These are phyloP conservation scores for Zopfochytrium polystomum DNA, from an alignment of 371 early-diverging fungal genomes.

Conservation along the genomic window DNA sequence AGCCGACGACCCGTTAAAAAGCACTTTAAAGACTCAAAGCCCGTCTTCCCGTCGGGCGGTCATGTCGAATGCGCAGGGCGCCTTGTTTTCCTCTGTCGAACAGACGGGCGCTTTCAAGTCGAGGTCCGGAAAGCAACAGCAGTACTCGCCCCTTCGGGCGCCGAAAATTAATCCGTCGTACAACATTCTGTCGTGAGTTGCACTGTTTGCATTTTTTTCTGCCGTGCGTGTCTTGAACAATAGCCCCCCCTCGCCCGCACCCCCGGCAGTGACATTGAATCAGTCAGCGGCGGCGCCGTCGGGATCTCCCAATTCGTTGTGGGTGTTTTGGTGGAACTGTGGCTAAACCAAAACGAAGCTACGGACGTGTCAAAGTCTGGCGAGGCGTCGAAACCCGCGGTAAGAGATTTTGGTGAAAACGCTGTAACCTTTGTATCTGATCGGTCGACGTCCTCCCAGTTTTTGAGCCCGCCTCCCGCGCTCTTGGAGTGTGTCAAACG, in stretches of 20 bases:
- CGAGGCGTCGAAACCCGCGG: too few relatives aligned
- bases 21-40: neutral
- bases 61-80: neutral
- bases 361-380: too few relatives aligned
- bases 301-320: constrained; percentile 29
- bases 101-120: neutral
- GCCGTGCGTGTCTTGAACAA: too few relatives aligned
- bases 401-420: too few relatives aligned
- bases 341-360: constrained; percentile 34
- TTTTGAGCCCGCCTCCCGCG: too few relatives aligned
- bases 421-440: too few relatives aligned
- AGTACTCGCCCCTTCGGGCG: neutral
- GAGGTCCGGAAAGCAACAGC: neutral
- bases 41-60: neutral
- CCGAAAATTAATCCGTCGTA: constrained; percentile 1
- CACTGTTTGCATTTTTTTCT: neutral
- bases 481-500: too few relatives aligned
- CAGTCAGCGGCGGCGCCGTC: constrained; percentile 10
- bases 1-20: neutral
- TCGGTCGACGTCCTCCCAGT: too few relatives aligned
- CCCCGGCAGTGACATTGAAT: constrained; percentile 10
- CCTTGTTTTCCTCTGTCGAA: neutral
- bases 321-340: constrained; percentile 27
- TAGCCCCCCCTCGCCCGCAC: too few relatives aligned
- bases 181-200: neutral